Evolutionary conservation across 1,284 basidiomycete genomes (phyloP).

Genomic region (Cerioporus squamosus): DNA sequence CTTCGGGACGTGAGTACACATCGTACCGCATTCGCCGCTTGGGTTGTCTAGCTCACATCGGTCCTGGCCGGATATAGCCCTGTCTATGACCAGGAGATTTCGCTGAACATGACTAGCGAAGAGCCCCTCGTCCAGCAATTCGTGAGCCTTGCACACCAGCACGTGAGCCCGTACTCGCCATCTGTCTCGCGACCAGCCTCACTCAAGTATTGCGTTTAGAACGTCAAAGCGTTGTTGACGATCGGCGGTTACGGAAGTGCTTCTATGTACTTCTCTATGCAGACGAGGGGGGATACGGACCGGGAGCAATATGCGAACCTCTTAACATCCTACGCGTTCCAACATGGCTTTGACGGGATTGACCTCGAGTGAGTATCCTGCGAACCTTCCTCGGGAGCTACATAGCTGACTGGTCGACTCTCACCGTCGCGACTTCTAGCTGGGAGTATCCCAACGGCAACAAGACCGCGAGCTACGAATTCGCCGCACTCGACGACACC

Average conservation of each 20-base stretch:
- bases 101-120: slow-evolving; percentile 44
- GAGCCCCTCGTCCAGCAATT: slow-evolving; percentile 48
- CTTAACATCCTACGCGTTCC: slow-evolving; percentile 47
- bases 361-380: slow-evolving; percentile 61
- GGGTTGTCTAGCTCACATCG: slow-evolving; percentile 44
- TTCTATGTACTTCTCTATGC: slow-evolving; percentile 70
- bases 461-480: slow-evolving; percentile 67
- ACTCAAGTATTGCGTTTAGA: slow-evolving; percentile 36
- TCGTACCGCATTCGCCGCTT: no score
- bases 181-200: neutral
- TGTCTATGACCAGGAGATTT: slow-evolving; percentile 40
- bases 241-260: slow-evolving; percentile 83
- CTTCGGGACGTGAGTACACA: slow-evolving; percentile 40
- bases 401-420: neutral
- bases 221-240: slow-evolving; percentile 67
- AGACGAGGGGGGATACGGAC: slow-evolving; percentile 56
- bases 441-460: slow-evolving; percentile 82
- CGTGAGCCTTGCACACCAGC: slow-evolving; percentile 49
- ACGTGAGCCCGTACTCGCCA: slow-evolving; percentile 41
- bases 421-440: no score
- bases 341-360: slow-evolving; percentile 73
- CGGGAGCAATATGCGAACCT: slow-evolving; percentile 65
- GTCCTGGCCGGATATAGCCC: slow-evolving; percentile 15
- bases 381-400: neutral
- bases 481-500: slow-evolving; percentile 55